Conservation (phyloP, 2,329 filamentous ascomycete genomes). For the Metarhizium guizhouense region DNA sequence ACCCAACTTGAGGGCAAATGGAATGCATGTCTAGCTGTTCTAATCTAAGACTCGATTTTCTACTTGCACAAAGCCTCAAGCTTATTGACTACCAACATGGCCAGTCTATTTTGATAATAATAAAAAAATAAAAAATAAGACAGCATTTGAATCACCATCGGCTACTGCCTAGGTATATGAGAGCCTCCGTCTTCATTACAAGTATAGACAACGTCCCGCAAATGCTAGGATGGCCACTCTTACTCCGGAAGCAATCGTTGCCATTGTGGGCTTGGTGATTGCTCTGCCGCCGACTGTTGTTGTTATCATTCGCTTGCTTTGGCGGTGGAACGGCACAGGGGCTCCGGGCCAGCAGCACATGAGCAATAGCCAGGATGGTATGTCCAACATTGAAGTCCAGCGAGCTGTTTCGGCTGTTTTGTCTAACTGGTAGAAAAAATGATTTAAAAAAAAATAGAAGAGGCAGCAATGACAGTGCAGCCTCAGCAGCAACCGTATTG, state of each 20-base stretch:
- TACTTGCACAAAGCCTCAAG: neutral
- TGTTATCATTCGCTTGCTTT: neutral
- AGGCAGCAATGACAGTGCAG: neutral
- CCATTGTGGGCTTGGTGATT: neutral
- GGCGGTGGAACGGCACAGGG: neutral
- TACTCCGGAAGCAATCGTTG: neutral
- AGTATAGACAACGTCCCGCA: neutral
- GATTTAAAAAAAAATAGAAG: neutral
- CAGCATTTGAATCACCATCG: neutral
- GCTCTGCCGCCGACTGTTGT: neutral
- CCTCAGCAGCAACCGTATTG: neutral
- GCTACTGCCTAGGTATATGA: neutral
- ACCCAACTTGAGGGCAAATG: neutral
- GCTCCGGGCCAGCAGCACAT: neutral
- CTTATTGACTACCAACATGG: no score
- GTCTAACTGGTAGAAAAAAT: neutral
- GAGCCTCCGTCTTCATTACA: neutral
- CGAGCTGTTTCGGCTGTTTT: neutral
- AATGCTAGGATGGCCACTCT: neutral
- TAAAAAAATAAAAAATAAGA: no score
- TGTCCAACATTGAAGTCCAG: neutral
- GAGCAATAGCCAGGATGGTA: neutral
- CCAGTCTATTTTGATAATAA: no score
- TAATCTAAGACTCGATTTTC: neutral
- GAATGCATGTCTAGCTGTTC: neutral